phyloP scores from a whole-genome alignment of 2,329 filamentous ascomycete species.

The Scytalidium sp. region DNA sequence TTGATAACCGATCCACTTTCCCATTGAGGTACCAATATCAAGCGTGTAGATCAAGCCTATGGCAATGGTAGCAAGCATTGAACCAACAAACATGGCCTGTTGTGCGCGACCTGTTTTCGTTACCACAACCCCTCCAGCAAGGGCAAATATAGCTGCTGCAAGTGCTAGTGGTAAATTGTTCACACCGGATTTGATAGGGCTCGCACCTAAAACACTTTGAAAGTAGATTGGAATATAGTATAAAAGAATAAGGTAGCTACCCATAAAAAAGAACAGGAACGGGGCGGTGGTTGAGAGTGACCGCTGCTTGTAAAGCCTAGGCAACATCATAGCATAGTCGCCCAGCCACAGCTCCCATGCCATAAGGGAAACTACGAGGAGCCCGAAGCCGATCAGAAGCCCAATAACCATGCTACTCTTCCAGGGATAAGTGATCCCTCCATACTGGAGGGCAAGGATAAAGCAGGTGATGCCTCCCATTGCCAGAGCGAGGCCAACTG shows the following conservation, averaged over 20 bases:
- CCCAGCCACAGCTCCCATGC: constrained; percentile 35
- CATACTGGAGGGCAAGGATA: constrained; percentile 42
- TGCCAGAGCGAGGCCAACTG: constrained; percentile 37
- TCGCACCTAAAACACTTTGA: constrained; percentile 37
- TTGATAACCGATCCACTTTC: constrained; percentile 48
- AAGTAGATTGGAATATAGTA: constrained; percentile 48
- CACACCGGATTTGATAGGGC: constrained; percentile 32
- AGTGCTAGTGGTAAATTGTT: constrained; percentile 20
- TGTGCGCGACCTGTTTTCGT: constrained; percentile 33
- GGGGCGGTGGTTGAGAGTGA: constrained; percentile 2
- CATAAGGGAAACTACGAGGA: constrained; percentile 28
- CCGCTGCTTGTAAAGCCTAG: constrained; percentile 3
- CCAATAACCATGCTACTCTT: constrained; percentile 34
- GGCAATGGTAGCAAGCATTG: constrained; percentile 33
- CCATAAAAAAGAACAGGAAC: constrained; percentile 1
- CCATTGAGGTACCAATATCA: constrained; percentile 33
- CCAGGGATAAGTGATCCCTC: constrained; percentile 39
- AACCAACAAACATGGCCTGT: constrained; percentile 38
- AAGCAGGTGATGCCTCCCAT: constrained; percentile 38
- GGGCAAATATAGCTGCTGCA: constrained; percentile 13
- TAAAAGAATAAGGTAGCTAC: constrained; percentile 29
- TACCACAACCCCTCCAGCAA: constrained; percentile 23
- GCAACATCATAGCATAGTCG: constrained; percentile 41
- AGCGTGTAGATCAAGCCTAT: constrained; percentile 37
- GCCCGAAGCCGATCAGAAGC: constrained; percentile 31